Conservation (phyloP, 345 rosid species). For the Hibiscus trionum region DNA sequence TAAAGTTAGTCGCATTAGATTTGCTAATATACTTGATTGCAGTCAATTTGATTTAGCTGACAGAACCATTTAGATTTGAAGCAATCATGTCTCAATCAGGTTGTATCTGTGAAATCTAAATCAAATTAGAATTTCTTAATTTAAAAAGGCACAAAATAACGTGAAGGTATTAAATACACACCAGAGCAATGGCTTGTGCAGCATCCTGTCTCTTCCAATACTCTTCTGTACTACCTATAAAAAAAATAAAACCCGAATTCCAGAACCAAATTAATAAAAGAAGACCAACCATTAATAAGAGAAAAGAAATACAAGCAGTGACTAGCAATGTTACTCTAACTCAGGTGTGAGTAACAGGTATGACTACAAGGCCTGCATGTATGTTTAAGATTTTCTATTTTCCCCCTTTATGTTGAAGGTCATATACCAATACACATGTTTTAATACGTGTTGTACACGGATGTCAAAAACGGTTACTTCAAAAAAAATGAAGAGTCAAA, state of each 20-base stretch:
- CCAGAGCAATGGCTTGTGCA: conserved; percentile 32
- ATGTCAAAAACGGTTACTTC: background rate
- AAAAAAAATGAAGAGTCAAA: background rate
- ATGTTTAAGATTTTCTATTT: background rate
- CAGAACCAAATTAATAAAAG: background rate
- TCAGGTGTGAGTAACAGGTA: background rate
- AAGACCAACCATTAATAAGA: background rate
- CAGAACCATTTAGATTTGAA: background rate
- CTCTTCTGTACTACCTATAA: conserved; percentile 32
- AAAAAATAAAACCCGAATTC: background rate
- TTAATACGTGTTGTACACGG: background rate
- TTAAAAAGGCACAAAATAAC: background rate
- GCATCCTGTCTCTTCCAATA: conserved; percentile 37
- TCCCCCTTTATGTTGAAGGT: background rate
- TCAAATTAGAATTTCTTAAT: background rate
- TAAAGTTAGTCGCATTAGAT: background rate
- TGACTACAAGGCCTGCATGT: background rate
- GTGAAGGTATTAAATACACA: background rate
- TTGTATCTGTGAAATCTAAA: background rate
- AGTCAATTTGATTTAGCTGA: background rate
- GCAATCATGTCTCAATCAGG: background rate
- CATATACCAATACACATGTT: background rate
- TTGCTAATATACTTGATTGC: background rate
- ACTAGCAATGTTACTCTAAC: background rate
- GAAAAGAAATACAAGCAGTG: background rate